phyloP scores from a whole-genome alignment of 1,284 basidiomycete species.

The Ganoderma lingzhi region DNA sequence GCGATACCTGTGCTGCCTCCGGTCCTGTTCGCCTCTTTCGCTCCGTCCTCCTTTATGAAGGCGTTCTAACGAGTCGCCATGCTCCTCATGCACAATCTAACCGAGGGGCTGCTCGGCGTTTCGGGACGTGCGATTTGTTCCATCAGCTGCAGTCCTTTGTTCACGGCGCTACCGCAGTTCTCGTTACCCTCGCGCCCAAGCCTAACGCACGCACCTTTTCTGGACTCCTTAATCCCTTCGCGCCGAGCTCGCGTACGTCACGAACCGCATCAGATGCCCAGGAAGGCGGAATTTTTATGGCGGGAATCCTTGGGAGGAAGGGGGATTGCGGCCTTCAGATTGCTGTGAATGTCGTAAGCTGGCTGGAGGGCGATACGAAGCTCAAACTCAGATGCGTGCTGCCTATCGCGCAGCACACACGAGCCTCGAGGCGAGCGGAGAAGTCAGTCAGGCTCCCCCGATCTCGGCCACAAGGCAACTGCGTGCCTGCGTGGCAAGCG shows the following conservation, averaged over 20 bases:
- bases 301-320: conserved; percentile 11
- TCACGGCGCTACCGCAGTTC: conserved; percentile 4
- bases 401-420: conserved; percentile 30
- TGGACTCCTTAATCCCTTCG: not conserved
- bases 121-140: conserved; percentile 14
- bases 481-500: conserved; percentile 21
- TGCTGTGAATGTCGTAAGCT: conserved; percentile 18
- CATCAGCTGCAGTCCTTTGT: conserved; percentile 16
- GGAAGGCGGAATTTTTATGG: conserved; percentile 7
- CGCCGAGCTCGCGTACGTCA: conserved; percentile 1
- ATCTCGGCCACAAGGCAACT: conserved; percentile 27
- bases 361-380: conserved; percentile 5
- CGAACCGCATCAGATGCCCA: conserved; percentile 14
- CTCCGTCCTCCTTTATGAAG: conserved; percentile 33
- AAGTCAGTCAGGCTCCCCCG: conserved; percentile 15
- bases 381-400: conserved; percentile 26
- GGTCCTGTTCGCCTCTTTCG: conserved; percentile 26
- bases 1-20: conserved; percentile 11
- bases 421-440: conserved; percentile 24
- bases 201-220: not conserved
- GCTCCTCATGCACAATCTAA: conserved; percentile 13
- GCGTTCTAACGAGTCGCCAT: conserved; percentile 22
- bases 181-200: conserved; percentile 3
- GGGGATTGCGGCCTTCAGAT: conserved; percentile 12
- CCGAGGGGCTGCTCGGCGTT: not conserved